phyloP scores from a whole-genome alignment of 2,329 filamentous ascomycete genomes.

The Sarocladiaceae sp. region DNA sequence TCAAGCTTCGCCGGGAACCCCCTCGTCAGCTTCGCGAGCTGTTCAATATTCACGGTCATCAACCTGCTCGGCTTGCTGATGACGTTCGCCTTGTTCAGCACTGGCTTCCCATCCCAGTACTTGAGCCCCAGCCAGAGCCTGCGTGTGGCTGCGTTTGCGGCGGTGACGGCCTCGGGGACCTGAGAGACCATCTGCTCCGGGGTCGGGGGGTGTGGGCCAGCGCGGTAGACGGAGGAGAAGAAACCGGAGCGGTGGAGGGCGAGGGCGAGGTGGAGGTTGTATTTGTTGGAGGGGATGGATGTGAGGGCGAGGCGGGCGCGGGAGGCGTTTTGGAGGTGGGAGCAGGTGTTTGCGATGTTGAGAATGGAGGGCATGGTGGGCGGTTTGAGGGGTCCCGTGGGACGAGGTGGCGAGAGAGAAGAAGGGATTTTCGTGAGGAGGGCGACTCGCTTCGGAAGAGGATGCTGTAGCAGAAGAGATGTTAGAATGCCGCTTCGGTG shows the following conservation, averaged over 20 bases:
- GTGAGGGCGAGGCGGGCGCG: slow-evolving; percentile 79
- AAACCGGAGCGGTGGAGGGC: slow-evolving; percentile 79
- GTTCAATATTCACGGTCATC: slow-evolving; percentile 57
- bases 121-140: slow-evolving; percentile 86
- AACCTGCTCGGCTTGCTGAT: slow-evolving; percentile 70
- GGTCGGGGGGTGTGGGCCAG: slow-evolving; percentile 50
- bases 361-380: slow-evolving; percentile 46
- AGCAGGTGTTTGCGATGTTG: slow-evolving; percentile 74
- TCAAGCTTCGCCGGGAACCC: slow-evolving; percentile 54
- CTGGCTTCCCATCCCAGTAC: slow-evolving; percentile 79
- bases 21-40: slow-evolving; percentile 59
- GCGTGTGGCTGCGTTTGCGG: slow-evolving; percentile 64
- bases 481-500: not conserved
- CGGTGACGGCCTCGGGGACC: slow-evolving; percentile 54
- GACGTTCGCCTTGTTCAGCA: slow-evolving; percentile 59
- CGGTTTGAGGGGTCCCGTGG: not conserved
- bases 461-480: slow-evolving; percentile 10
- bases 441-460: slow-evolving; percentile 8
- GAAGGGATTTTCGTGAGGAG: not conserved
- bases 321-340: slow-evolving; percentile 85
- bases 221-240: slow-evolving; percentile 70
- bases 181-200: slow-evolving; percentile 36
- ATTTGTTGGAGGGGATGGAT: slow-evolving; percentile 72
- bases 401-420: not conserved
- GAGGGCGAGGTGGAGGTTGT: slow-evolving; percentile 69